Evolutionary conservation across 371 early-diverging fungal species (phyloP), one percentile per base, ranked within the genome.

Genomic region (Mortierella sp.): DNA sequence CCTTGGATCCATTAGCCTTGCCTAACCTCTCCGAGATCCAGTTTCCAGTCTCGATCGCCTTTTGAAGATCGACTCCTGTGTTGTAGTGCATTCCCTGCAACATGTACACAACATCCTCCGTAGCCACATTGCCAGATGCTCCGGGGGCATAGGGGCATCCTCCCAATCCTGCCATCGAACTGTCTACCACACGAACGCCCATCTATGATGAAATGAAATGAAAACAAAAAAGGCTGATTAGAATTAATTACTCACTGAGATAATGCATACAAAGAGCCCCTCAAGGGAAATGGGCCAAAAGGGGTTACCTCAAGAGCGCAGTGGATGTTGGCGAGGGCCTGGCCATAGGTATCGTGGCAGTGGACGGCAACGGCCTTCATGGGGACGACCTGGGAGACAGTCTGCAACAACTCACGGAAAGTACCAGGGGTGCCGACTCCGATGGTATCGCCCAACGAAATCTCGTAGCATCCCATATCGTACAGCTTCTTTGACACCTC

Each of bases 321-420:
- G 22, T 92, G 87, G 67, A 98, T 98, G 76, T 99, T 99, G 44
- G 96, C 98, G 48, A 99, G 87, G 0, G 98, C 99, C 85, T 97
- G 98, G 9, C 99, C 99, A 86, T 98, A 99, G 11, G 99, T 99
- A 86, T 99, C 98, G 76, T 99, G 99, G 79, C 96, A 97, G 76
- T 99, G 99, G 8, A 97, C 95, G 13, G 98, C 98, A 45, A 98
- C 85, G 31, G 92, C 89, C 40, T 94, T 89, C 1, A 92, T 81
- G 6, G 97, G 96, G 1, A 98, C 92, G 2, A 88, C 90, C 70
- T 90, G 86, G 5, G 91, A 79, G 3, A 97, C 96, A 3, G 88
- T 91, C 29, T 94, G 90, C 52, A 99, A 79, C 91, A 98, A 87
- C 2, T 80, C 88, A 5, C 74, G 86, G 89, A 96, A 93, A 22